phyloP scores from a whole-genome alignment of 345 rosid species.

The Heritiera fomes region DNA sequence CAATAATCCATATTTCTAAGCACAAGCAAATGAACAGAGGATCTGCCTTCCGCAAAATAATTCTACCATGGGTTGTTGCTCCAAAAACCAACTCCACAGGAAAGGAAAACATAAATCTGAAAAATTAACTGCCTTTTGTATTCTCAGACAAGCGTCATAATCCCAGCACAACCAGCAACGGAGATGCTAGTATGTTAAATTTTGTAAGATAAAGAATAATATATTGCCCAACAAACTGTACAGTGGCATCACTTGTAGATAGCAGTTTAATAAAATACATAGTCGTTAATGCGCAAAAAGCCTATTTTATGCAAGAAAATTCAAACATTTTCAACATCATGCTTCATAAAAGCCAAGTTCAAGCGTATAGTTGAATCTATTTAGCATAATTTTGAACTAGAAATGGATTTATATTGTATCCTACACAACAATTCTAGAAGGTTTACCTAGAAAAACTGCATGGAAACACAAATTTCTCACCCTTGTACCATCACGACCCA shows the following conservation, averaged over 20 bases:
- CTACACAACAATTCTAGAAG: background rate
- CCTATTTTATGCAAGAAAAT: background rate
- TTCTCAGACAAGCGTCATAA: background rate
- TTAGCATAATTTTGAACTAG: background rate
- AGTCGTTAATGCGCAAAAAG: background rate
- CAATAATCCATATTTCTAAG: background rate
- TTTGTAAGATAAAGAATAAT: background rate
- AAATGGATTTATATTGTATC: background rate
- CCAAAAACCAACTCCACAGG: background rate
- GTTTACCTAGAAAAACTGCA: background rate
- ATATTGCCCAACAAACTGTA: background rate
- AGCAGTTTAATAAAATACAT: background rate
- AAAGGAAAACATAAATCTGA: background rate
- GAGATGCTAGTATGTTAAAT: background rate
- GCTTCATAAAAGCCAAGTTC: background rate
- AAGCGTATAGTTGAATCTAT: background rate
- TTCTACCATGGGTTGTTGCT: background rate
- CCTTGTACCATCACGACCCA: background rate
- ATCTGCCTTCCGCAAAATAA: background rate
- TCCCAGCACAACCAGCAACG: background rate
- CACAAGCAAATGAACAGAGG: background rate
- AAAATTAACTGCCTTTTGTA: background rate
- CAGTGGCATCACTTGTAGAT: background rate
- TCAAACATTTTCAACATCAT: background rate
- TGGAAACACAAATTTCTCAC: background rate